Conservation (phyloP, 306 rosid species). For the Cucumis sativus region Cucumber_9930_V3 NC_026659.2:23124501-23125000, state of each 20-base stretch:
- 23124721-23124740: neutral
- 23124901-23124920: neutral
- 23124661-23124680: constrained; percentile 72
- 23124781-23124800: constrained; percentile 37
- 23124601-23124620: constrained; percentile 56
- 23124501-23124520: constrained; percentile 51
- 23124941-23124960: neutral
- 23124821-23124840: constrained; percentile 34
- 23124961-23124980: neutral
- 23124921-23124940: neutral
- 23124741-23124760: neutral
- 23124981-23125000: neutral
- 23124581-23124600: constrained; percentile 59
- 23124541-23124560: constrained; percentile 62
- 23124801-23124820: constrained; percentile 39
- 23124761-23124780: constrained; percentile 11
- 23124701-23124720: neutral
- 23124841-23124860: constrained; percentile 26
- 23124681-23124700: constrained; percentile 22
- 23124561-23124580: constrained; percentile 74
- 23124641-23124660: constrained; percentile 61
- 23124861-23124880: constrained; percentile 46
- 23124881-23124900: neutral
- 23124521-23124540: constrained; percentile 55
- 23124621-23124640: constrained; percentile 58